Base-by-base conservation (phyloP, 805 yeast genomes). In the Maudiozyma turicensis region DNA sequence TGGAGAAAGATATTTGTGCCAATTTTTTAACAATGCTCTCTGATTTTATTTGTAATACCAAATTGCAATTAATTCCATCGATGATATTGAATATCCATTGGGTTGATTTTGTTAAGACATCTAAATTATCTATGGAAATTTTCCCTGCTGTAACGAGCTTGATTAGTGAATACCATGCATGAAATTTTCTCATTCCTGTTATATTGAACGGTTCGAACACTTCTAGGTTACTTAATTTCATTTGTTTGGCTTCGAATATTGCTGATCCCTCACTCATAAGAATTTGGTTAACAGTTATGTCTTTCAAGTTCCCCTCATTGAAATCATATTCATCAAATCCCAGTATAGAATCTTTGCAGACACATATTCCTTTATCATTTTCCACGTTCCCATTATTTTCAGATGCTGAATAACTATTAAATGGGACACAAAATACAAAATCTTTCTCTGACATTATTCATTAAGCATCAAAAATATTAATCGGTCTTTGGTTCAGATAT, bases 201-300 rank as follows among this genome's bases (percentile, higher is more conserved):
- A 49, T 48, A 3, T 44, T 40, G 4, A 30, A 40, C n/a, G 44
- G 50, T 6, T 50, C 34, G 44, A 52, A 59, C 6, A 54, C 44
- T n/a, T 47, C 47, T 39, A 61, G 11, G 42, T 52, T 47, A 6
- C 34, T 7, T 13, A 52, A 38, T 6, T 15, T 40, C 8, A 55
- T 30, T 2, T 40, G 10, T 1, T 43, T 40, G 15, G 35, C 42
- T 3, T 37, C 33, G 30, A 53, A 53, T 5, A 61, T 54, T 8
- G 51, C 59, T 49, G 46, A 50, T 6, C 67, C 67, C 32, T 63
- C 66, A 47, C 65, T 59, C 5, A 58, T 48, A n/a, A 35, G 14
- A n/a, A 35, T 35, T 35, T 35, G 20, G 8, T 9, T 35, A 13
- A 35, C 6, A 2, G 20, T 13, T 9, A 35, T 9, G 14, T 35